These are phyloP conservation scores for Ustilago bromivora DNA, from an alignment of 1,284 basidiomycete species.

Conservation along the genomic window DNA sequence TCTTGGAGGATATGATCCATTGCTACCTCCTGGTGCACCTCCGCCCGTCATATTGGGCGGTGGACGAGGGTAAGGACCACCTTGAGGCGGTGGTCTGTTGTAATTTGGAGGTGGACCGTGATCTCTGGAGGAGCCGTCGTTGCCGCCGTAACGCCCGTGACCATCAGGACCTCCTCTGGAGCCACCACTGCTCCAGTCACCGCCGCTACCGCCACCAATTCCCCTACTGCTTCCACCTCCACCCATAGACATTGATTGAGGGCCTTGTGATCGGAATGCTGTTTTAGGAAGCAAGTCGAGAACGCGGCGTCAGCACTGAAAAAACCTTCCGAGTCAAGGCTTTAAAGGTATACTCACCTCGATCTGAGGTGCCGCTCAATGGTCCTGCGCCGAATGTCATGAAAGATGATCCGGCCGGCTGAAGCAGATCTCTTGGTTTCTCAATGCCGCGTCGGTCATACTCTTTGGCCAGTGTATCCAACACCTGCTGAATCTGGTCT, in stretches of 20 bases:
- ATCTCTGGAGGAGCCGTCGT: slow-evolving; percentile 22
- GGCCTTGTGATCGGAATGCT: slow-evolving; percentile 45
- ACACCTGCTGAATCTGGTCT: slow-evolving; percentile 94
- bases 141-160: slow-evolving; percentile 29
- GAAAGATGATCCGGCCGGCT: slow-evolving; percentile 45
- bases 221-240: slow-evolving; percentile 3
- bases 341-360: slow-evolving; percentile 25
- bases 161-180: slow-evolving; percentile 17
- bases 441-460: slow-evolving; percentile 75
- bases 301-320: neutral
- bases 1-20: slow-evolving; percentile 30
- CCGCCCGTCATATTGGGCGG: slow-evolving; percentile 42
- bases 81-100: slow-evolving; percentile 36
- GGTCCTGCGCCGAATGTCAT: slow-evolving; percentile 57
- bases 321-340: neutral
- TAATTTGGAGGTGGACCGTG: slow-evolving; percentile 35
- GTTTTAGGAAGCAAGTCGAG: neutral
- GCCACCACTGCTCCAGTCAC: slow-evolving; percentile 12
- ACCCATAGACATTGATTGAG: slow-evolving; percentile 29
- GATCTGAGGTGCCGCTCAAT: slow-evolving; percentile 42
- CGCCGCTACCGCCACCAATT: slow-evolving; percentile 9
- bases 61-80: slow-evolving; percentile 35
- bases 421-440: slow-evolving; percentile 54
- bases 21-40: slow-evolving; percentile 15
- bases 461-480: slow-evolving; percentile 91